phyloP scores from a whole-genome alignment of 1,284 basidiomycete species.

The Porogramme epimiltina region DNA sequence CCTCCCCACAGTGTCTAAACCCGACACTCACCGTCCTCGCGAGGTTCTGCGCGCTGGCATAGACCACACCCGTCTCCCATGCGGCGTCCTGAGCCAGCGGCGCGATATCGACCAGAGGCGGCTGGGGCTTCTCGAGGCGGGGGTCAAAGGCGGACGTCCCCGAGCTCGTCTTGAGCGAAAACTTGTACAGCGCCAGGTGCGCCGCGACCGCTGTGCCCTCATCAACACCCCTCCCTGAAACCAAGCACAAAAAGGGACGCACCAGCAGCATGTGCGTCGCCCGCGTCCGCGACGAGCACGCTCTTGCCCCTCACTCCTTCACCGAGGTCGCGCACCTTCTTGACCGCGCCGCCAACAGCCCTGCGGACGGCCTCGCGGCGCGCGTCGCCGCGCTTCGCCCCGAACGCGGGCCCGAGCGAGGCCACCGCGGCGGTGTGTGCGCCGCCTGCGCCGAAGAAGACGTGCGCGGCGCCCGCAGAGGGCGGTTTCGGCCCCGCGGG shows the following conservation, averaged over 20 bases:
- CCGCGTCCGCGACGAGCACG: conserved; percentile 60
- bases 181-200: conserved; percentile 72
- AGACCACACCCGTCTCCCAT: conserved; percentile 75
- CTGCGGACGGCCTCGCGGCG: conserved; percentile 66
- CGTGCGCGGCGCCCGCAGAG: conserved; percentile 63
- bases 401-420: conserved; percentile 65
- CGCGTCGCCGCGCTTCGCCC: conserved; percentile 47
- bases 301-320: conserved; percentile 53
- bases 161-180: conserved; percentile 73
- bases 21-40: conserved; percentile 60
- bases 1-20: too few relatives aligned
- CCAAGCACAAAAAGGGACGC: conserved; percentile 1
- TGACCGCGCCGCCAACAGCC: conserved; percentile 68
- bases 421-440: conserved; percentile 56
- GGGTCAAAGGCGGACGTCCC: conserved; percentile 63
- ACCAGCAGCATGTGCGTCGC: conserved; percentile 78
- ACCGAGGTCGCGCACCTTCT: conserved; percentile 57
- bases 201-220: conserved; percentile 77
- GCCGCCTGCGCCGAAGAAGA: conserved; percentile 65
- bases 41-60: conserved; percentile 82
- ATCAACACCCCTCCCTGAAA: too few relatives aligned
- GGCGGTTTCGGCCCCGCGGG: conserved; percentile 44
- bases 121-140: conserved; percentile 45
- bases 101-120: conserved; percentile 49
- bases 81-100: conserved; percentile 49